Percentiles rank a stretch among this genome's conserved stretches.
phyloP scores from a whole-genome alignment of 2,329 filamentous ascomycete species.

The Curvularia lunata region DNA sequence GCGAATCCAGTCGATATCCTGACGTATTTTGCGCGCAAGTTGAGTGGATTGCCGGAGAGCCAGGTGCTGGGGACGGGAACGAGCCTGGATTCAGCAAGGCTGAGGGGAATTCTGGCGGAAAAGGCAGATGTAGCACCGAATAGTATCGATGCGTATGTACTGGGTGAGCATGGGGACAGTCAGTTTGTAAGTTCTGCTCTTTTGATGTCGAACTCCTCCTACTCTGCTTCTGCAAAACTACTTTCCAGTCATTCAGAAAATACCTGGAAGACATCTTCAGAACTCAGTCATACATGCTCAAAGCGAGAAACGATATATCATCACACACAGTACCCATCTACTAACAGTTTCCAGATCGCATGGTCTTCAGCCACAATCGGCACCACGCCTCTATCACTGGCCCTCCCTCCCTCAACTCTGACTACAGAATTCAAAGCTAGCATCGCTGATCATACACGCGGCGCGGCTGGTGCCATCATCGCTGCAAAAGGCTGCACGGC shows the following conservation, averaged over 20 bases:
- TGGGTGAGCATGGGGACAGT: slow-evolving; percentile 58
- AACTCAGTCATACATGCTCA: too few relatives aligned
- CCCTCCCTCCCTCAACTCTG: slow-evolving; percentile 36
- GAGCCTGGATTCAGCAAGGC: slow-evolving; percentile 59
- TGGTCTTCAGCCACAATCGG: slow-evolving; percentile 55
- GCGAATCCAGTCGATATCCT: slow-evolving; percentile 64
- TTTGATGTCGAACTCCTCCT: not conserved
- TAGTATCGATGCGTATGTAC: slow-evolving; percentile 53
- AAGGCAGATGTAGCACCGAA: slow-evolving; percentile 49
- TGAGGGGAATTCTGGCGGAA: slow-evolving; percentile 54
- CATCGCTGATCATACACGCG: slow-evolving; percentile 55
- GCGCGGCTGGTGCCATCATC: slow-evolving; percentile 58
- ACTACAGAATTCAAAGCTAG: slow-evolving; percentile 37
- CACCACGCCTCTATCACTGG: slow-evolving; percentile 50
- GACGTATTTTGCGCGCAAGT: slow-evolving; percentile 57
- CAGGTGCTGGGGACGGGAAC: slow-evolving; percentile 63
- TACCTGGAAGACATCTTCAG: too few relatives aligned
- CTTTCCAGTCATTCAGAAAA: not conserved
- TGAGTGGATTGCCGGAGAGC: slow-evolving; percentile 55
- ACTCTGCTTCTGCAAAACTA: not conserved
- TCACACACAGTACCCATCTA: not conserved
- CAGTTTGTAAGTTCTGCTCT: slow-evolving; percentile 49
- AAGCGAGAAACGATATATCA: not conserved
- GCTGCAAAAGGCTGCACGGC: slow-evolving; percentile 59
- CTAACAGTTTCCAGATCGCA: slow-evolving; percentile 39